Percentiles rank a stretch among this genome's conserved stretches.
phyloP scores from a whole-genome alignment of 1,284 basidiomycete species.

The Malassezia psittaci region DNA sequence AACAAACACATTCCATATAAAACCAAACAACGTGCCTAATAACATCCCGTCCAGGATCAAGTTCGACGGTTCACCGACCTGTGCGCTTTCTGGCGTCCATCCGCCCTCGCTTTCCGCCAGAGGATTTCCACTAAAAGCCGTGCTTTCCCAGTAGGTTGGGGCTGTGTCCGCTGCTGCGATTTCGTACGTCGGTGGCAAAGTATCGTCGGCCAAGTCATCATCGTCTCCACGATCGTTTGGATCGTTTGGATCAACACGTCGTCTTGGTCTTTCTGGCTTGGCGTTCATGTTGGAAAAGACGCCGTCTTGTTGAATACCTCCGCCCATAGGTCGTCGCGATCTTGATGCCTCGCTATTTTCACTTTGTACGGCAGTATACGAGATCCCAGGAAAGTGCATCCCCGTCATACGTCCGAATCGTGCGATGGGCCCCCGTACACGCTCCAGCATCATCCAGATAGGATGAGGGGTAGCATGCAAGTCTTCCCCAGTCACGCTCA shows the following conservation, averaged over 20 bases:
- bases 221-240: conserved; percentile 55
- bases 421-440: conserved; percentile 28
- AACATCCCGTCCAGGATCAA: conserved; percentile 55
- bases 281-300: conserved; percentile 93
- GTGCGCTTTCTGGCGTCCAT: conserved; percentile 41
- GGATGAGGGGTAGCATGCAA: neutral
- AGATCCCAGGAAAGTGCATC: conserved; percentile 42
- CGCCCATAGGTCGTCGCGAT: conserved; percentile 51
- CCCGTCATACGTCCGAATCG: conserved; percentile 41
- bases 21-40: conserved; percentile 59
- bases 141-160: conserved; percentile 94
- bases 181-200: conserved; percentile 64
- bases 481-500: neutral
- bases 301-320: conserved; percentile 78
- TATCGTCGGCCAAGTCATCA: conserved; percentile 54
- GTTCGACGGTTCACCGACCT: conserved; percentile 50
- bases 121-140: conserved; percentile 56
- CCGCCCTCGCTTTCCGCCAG: conserved; percentile 51
- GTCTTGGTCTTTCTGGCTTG: conserved; percentile 58
- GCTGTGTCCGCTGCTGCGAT: conserved; percentile 80
- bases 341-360: conserved; percentile 6
- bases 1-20: conserved; percentile 68
- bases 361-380: conserved; percentile 20
- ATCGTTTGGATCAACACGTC: conserved; percentile 3
- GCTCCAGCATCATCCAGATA: conserved; percentile 13